Percentiles rank a stretch among this genome's conserved stretches.
Evolutionary conservation across 2,329 filamentous ascomycete species (phyloP).

Genomic region (Leptographium radiaticola): DNA sequence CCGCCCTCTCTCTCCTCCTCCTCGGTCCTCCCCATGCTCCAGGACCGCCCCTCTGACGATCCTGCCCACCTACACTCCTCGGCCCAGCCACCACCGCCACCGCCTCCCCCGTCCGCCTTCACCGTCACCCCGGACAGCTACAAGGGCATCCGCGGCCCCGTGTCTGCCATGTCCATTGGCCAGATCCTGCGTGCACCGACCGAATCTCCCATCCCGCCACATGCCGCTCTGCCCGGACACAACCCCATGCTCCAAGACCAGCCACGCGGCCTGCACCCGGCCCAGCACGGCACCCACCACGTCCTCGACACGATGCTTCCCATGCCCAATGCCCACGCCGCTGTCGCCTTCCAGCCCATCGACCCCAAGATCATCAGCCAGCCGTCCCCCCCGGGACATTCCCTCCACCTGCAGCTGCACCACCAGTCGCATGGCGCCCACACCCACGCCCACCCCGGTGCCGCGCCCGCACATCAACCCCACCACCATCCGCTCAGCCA

Average conservation of each 20-base stretch:
- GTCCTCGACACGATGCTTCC: constrained; percentile 11
- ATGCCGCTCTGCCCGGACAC: constrained; percentile 13
- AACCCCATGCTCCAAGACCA: constrained; percentile 19
- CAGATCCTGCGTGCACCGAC: constrained; percentile 16
- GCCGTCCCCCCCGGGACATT: constrained; percentile 16
- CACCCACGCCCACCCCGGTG: background rate
- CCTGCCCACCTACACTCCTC: constrained; percentile 2
- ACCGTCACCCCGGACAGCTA: constrained; percentile 25
- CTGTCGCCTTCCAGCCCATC: constrained; percentile 33
- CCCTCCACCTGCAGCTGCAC: background rate
- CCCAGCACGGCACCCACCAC: constrained; percentile 21
- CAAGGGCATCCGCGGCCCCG: constrained; percentile 29
- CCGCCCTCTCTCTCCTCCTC: background rate
- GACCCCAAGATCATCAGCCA: constrained; percentile 46
- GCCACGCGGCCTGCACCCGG: constrained; percentile 18
- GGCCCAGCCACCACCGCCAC: constrained; percentile 13
- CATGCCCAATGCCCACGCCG: constrained; percentile 14
- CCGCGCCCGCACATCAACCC: background rate
- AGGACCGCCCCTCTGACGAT: constrained; percentile 6
- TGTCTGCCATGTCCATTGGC: constrained; percentile 26
- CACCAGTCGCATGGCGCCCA: background rate
- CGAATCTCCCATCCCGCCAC: constrained; percentile 16
- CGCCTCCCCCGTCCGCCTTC: constrained; percentile 14
- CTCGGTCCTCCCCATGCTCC: constrained; percentile 8
- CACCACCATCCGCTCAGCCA: constrained; percentile 8